Base-by-base conservation (phyloP, 805 yeast species). In the Komagataella mondaviorum region DNA sequence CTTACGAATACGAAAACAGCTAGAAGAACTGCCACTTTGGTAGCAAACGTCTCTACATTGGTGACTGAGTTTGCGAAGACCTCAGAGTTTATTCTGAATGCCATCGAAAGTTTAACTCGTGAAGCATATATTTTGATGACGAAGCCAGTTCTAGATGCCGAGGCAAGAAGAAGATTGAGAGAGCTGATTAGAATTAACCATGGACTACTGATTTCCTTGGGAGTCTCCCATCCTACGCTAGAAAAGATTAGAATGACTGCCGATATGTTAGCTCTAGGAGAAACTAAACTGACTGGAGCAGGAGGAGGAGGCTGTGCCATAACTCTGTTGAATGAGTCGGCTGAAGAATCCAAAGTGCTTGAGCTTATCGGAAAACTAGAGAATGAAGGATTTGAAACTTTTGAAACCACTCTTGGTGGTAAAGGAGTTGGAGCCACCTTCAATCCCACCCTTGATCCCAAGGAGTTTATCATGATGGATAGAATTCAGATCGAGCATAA, bases 231-330 rank as follows among this genome's bases (percentile, higher is more conserved):
- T 64, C 96, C 97, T 6, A 74, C 84, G n/a, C 71, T 93, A 53
- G 99, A 93, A 63, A 71, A 73, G 49, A 79, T 91, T 24, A 83
- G 81, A 59, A 67, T 77, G 18, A 69, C 79, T n/a, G 76, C 88
- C 22, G 90, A 85, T 60, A 74, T 72, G 49, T 59, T 78, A 52
- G 63, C 70, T 3, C 65, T 93, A 16, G 99, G 99, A 6, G 81
- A 85, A 53, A 91, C 99, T 0, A 93, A 93, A 64, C 75, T 93
- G 51, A 93, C 99, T 0, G 99, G 99, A 46, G 99, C 99, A 0
- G 99, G 99, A 43, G 99, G 99, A 18, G 99, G 99, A 49, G 99
- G 99, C 2, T 93, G 99, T 71, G 96, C 98, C 8, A 84, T 93
- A 52, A 93, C 98, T 0, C 67, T 93, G 44, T 71, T 90, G 14